Base-by-base conservation (phyloP, 768 basidiomycete genomes). In the Fistulinella prunicolor region DNA sequence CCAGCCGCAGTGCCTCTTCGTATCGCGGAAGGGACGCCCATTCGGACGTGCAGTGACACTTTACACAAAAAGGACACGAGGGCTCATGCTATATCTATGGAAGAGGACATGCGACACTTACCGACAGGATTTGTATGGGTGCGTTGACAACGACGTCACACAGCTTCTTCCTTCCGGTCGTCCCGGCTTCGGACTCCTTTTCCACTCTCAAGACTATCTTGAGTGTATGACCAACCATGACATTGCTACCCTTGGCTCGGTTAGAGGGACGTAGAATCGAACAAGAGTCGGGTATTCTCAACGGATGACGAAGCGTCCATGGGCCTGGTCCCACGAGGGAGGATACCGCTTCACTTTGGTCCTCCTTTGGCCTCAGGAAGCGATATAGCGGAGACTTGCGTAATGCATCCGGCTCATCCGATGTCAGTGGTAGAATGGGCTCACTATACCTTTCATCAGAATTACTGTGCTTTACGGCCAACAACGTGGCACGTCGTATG, bases 131-230 rank as follows among this genome's bases (percentile, higher is more conserved):
- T 46, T 89, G 85, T 30, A 96, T 77, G 0, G 93, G 92, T 0
- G 83, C 83, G 63, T 92, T 86, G 50, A 94, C 80, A 23, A 88
- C 81, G 55, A 94, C 89, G 63, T 94, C 94, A 64, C 86, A 92
- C 59, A 89, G 65, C 69, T 90, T 95, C 54, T 81, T 77, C 67
- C 79, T 86, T 29, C 87, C 86, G 29, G 75, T 73, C 63, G 89
- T 87, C 62, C 88, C 86, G 14, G 74, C 70, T 19, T 62, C 56
- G 58, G 89, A 84, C 53, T 91, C 90, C 20, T 86, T 76, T 67
- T 93, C 86, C 14, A 95, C 85, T 30, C 93, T 76, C 46, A 97
- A 79, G 23, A 88, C 76, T 42, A 91, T 77, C 72, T 92, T 94
- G 45, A 99, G 72, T 42, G 73, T 67, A 64, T 99, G 95, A 0